phyloP scores from a whole-genome alignment of 2,329 filamentous ascomycete genomes.

The Exophiala alcalophila region DNA sequence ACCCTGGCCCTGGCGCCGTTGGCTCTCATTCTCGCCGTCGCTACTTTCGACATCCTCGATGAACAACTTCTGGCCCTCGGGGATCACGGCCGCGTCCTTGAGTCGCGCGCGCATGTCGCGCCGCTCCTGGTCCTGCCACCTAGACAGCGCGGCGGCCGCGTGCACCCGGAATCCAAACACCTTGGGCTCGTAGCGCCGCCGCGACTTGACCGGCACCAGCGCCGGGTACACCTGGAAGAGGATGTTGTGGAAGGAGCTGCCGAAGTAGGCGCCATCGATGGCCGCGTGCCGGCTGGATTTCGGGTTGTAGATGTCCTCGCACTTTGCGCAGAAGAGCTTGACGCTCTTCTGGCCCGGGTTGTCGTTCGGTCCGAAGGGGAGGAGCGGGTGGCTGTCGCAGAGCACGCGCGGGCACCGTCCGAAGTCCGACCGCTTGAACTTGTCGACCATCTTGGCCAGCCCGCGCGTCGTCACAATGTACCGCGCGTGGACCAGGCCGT shows the following conservation, averaged over 20 bases:
- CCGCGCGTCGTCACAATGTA: constrained; percentile 97
- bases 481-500: constrained; percentile 90
- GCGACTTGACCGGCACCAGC: constrained; percentile 79
- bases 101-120: constrained; percentile 80
- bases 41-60: constrained; percentile 29
- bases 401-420: constrained; percentile 96
- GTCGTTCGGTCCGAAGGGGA: constrained; percentile 93
- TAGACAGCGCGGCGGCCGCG: constrained; percentile 76
- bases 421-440: constrained; percentile 97
- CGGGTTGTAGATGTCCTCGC: constrained; percentile 98
- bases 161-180: constrained; percentile 97
- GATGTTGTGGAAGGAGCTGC: constrained; percentile 97
- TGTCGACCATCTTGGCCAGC: constrained; percentile 96
- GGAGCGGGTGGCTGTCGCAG: constrained; percentile 86
- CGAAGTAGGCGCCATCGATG: constrained; percentile 97
- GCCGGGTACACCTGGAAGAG: constrained; percentile 97
- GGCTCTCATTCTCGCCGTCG: too few relatives aligned
- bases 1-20: too few relatives aligned
- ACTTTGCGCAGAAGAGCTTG: constrained; percentile 94
- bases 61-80: constrained; percentile 23
- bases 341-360: constrained; percentile 82
- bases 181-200: constrained; percentile 80
- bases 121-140: constrained; percentile 83
- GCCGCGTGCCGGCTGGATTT: constrained; percentile 93
- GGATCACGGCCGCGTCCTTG: constrained; percentile 64